phyloP scores from a whole-genome alignment of 768 basidiomycete species.

The Coprinopsis sp. region DNA sequence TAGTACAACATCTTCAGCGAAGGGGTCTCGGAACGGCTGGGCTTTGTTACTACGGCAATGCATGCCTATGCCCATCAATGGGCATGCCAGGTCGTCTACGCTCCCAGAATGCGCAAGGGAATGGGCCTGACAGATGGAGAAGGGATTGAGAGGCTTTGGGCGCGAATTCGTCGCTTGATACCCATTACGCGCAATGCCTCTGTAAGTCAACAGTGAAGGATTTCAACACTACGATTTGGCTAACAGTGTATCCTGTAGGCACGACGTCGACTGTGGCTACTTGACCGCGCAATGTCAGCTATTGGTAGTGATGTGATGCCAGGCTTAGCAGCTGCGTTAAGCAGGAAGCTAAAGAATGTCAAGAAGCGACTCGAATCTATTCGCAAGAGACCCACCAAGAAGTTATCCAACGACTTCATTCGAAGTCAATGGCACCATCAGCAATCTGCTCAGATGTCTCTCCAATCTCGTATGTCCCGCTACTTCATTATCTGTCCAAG shows the following conservation, averaged over 20 bases:
- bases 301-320: too few species aligned
- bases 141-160: constrained; percentile 33
- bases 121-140: constrained; percentile 30
- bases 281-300: too few species aligned
- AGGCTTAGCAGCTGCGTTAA: too few species aligned
- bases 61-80: constrained; percentile 24
- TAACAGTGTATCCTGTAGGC: too few species aligned
- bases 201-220: constrained; percentile 19
- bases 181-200: constrained; percentile 22
- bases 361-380: too few species aligned
- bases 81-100: constrained; percentile 29
- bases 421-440: too few species aligned
- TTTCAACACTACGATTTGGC: background rate
- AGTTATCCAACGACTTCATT: too few species aligned
- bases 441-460: constrained; percentile 29
- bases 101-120: constrained; percentile 24
- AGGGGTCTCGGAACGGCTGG: constrained; percentile 14
- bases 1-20: too few species aligned
- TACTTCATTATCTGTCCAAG: background rate
- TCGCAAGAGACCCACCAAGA: too few species aligned
- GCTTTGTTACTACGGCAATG: constrained; percentile 32
- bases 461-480: constrained; percentile 23
- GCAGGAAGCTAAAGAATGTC: too few species aligned
- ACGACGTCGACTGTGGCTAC: constrained; percentile 26
- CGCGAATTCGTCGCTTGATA: constrained; percentile 26